These are phyloP conservation scores for Bretschneidera sinensis DNA, from an alignment of 345 rosid genomes.

Conservation along the genomic window DNA sequence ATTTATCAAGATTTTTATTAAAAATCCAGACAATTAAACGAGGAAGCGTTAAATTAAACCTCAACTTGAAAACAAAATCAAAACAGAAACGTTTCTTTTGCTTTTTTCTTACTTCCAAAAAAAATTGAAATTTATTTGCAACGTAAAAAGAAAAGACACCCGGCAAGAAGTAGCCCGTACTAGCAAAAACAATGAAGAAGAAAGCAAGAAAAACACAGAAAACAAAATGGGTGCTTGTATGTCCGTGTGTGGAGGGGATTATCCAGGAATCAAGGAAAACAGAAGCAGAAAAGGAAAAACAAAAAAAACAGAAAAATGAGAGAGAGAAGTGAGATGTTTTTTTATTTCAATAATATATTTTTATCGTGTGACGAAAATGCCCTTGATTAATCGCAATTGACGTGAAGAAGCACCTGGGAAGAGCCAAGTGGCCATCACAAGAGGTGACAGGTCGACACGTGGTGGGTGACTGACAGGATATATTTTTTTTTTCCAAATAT, in stretches of 20 bases:
- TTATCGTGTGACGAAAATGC: constrained; percentile 30
- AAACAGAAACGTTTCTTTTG: constrained; percentile 5
- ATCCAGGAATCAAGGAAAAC: background rate
- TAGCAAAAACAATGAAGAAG: constrained; percentile 17
- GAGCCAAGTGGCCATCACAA: constrained; percentile 67
- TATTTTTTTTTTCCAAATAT: background rate
- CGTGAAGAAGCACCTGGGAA: constrained; percentile 19
- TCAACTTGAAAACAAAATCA: constrained; percentile 11
- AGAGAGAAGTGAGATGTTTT: background rate
- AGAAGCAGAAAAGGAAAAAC: constrained; percentile 7
- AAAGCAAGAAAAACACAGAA: constrained; percentile 9
- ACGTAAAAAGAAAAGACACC: background rate
- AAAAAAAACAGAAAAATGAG: constrained; percentile 5
- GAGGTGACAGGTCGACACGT: constrained; percentile 56
- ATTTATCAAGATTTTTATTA: background rate
- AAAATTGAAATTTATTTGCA: background rate
- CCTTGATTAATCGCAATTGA: constrained; percentile 9
- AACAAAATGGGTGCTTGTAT: constrained; percentile 1
- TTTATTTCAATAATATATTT: background rate
- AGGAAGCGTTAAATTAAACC: constrained; percentile 3
- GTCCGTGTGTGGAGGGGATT: no score
- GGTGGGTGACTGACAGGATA: constrained; percentile 27
- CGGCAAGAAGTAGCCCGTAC: constrained; percentile 15
- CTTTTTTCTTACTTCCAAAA: background rate
- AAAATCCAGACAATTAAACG: background rate